phyloP scores from a whole-genome alignment of 148 eudicot species.

The Fagopyrum tataricum region DNA sequence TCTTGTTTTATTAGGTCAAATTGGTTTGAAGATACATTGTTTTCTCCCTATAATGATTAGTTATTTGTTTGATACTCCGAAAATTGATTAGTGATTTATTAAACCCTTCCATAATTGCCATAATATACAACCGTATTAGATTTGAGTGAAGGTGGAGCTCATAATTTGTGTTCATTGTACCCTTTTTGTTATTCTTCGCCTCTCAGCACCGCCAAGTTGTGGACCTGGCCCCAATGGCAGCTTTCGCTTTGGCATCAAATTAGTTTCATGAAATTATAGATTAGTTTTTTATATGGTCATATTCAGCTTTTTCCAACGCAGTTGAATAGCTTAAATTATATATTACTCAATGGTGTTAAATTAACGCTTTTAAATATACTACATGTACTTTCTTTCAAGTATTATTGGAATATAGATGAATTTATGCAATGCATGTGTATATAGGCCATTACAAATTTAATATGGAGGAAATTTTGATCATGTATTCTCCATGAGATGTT shows the following conservation, averaged over 20 bases:
- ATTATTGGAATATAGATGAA: no score
- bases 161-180: background rate
- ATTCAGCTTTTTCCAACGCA: no score
- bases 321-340: no score
- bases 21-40: background rate
- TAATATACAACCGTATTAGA: background rate
- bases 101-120: background rate
- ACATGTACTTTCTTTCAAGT: no score
- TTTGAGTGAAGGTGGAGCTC: background rate
- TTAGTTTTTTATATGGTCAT: no score
- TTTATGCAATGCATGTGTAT: no score
- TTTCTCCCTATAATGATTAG: constrained; percentile 1
- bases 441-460: no score
- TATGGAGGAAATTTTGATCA: no score
- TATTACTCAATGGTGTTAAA: no score
- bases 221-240: background rate
- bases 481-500: no score
- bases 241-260: background rate
- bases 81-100: background rate
- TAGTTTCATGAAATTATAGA: no score
- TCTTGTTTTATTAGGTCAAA: background rate
- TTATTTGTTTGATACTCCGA: background rate
- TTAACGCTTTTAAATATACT: no score
- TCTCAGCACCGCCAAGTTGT: background rate
- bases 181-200: background rate